Percentiles rank a stretch among this genome's conserved stretches.
These are phyloP conservation scores for Leishmania lainsoni DNA, from an alignment of 208 protist genomes.

Conservation along the genomic window DNA sequence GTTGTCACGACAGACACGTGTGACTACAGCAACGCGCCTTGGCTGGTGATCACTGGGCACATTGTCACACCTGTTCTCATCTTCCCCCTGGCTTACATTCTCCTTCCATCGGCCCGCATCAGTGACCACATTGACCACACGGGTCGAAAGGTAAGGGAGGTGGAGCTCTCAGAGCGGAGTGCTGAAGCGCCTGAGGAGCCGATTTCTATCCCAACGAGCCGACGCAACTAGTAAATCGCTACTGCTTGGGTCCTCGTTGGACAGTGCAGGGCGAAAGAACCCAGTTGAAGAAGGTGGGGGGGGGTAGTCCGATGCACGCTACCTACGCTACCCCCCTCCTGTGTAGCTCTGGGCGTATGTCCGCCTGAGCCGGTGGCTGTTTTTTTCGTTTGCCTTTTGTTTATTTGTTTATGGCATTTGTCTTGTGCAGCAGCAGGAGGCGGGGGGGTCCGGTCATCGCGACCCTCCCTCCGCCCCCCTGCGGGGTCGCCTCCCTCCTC, in stretches of 20 bases:
- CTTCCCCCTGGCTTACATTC: conserved; percentile 49
- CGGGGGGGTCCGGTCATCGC: background rate
- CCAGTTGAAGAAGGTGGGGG: background rate
- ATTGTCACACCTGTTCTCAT: conserved; percentile 17
- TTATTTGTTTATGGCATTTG: background rate
- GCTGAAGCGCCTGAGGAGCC: background rate
- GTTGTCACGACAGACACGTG: conserved; percentile 49
- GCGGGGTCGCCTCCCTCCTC: background rate
- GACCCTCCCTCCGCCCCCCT: background rate
- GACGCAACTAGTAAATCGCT: background rate
- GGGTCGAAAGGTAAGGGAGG: conserved; percentile 37
- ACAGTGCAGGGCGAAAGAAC: background rate
- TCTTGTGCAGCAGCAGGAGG: background rate
- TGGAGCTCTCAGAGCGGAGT: background rate
- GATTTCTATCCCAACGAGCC: background rate
- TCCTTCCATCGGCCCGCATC: conserved; percentile 65
- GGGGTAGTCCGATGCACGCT: background rate
- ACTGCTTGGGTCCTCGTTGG: background rate
- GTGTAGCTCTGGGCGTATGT: background rate
- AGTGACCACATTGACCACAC: conserved; percentile 54
- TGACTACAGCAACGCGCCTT: conserved; percentile 51
- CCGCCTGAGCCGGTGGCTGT: background rate
- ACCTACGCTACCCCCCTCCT: background rate
- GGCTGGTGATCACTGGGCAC: conserved; percentile 28
- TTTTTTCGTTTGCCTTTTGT: background rate